phyloP scores from a whole-genome alignment of 148 eudicot species.

The Rhododendron simsii region DNA sequence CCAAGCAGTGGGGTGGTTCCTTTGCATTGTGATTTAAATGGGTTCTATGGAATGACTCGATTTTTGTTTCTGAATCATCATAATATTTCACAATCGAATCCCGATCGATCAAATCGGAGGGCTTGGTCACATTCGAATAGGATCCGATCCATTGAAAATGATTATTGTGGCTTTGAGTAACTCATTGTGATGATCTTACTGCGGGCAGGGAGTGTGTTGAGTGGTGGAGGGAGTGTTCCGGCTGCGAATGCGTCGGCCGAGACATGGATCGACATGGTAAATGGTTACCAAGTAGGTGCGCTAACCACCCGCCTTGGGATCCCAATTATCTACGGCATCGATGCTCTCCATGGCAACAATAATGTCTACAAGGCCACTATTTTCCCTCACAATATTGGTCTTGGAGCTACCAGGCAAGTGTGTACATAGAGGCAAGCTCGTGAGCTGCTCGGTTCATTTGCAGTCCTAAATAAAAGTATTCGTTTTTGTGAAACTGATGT shows the following conservation, averaged over 20 bases:
- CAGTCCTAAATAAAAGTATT: background rate
- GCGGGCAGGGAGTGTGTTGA: background rate
- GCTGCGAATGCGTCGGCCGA: background rate
- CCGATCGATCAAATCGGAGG: no score
- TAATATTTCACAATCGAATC: no score
- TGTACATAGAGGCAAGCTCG: background rate
- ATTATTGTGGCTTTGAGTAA: no score
- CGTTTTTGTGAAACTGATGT: background rate
- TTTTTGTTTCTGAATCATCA: no score
- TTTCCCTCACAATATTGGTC: background rate
- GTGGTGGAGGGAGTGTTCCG: background rate
- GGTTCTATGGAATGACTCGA: no score
- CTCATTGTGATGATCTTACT: background rate
- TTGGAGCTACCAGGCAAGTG: background rate
- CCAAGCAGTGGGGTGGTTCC: no score
- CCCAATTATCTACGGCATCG: background rate
- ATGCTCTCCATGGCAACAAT: background rate
- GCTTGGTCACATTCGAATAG: no score
- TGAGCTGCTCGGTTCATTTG: no score
- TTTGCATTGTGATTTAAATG: no score
- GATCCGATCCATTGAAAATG: no score
- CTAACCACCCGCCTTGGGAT: background rate
- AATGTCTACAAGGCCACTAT: background rate
- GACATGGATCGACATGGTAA: background rate
- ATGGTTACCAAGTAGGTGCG: background rate